Evolutionary conservation across 257 asterid species (phyloP), one percentile per base, ranked within the genome.

Genomic region (Misopates orontium): DNA sequence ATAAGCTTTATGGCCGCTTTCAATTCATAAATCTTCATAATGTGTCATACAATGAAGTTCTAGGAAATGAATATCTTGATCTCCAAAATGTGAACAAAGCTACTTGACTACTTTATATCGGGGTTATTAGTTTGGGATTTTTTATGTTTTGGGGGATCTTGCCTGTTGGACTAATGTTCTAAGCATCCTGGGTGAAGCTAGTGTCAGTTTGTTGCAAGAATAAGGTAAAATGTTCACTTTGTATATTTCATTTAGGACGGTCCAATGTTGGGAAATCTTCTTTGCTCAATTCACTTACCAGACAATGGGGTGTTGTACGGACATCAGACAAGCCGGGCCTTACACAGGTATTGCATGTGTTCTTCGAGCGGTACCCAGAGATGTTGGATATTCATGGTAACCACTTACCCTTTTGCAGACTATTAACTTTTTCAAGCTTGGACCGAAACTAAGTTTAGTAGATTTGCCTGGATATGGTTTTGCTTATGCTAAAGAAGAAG

Each of bases 381-480:
- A 48, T 28, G 20, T 59, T 57, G 66, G 55, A 44, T 47, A 45
- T 70, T 59, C 65, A 62, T 28, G 21, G 67, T 78, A 40, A 47
- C 19, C 75, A 47, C 40, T 52, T 36, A 59, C 61, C 62, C 59
- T 69, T 77, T 63, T 82, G 84, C 77, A 90, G 97, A 79, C 84
- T 42, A 85, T 90, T 66, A 90, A 94, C 72, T 94, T 94, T 75
- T 94, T 90, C 82, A 81, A 84, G 39, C 96, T 88, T 64, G 99
- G 85, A 75, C 51, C 95, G 59, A 94, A 88, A 79, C 79, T 86
- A 22, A 77, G 84, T 72, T 75, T 94, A 77, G 99, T 94, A 47
- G 99, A 94, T 81, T 84, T 94, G 85, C 96, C 99, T 68, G 99
- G 97, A 70, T 94, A 94, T 74, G 99, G 99, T 68, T 94, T 94